A percentile compares a stretch with the other conserved stretches of the same genome.
Conservation (phyloP, 2,329 filamentous ascomycete genomes). For the Pestalotiopsis sp. region DNA sequence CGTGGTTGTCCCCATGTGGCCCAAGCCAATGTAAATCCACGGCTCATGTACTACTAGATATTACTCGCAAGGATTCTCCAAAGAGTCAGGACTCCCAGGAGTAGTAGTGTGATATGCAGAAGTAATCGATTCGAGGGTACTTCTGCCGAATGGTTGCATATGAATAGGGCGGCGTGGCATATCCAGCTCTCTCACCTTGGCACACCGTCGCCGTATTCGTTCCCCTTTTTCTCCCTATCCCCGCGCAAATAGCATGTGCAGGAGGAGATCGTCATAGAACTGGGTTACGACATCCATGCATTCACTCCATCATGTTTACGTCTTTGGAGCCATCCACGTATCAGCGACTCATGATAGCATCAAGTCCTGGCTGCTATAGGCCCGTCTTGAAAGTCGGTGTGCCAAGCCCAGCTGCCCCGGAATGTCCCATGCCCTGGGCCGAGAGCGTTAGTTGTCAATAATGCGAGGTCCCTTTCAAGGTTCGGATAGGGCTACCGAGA, state of each 20-base stretch:
- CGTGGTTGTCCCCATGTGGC: background rate
- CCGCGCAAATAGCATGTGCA: background rate
- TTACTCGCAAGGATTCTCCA: background rate
- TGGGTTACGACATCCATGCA: background rate
- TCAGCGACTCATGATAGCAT: background rate
- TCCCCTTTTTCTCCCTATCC: background rate
- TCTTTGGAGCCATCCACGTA: background rate
- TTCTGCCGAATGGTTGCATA: background rate
- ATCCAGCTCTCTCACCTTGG: background rate
- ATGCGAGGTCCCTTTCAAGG: background rate
- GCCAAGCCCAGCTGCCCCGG: background rate
- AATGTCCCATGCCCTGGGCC: background rate
- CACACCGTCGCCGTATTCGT: background rate
- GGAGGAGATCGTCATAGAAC: background rate
- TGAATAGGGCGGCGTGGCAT: background rate
- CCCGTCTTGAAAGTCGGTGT: background rate
- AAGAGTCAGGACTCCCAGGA: background rate
- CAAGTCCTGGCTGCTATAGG: background rate
- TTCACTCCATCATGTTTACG: background rate
- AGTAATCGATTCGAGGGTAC: background rate
- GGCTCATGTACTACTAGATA: background rate
- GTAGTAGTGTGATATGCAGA: background rate
- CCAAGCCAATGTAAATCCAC: background rate
- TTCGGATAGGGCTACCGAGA: background rate
- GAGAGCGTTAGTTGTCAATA: background rate